Evolutionary conservation across 2,329 filamentous ascomycete genomes (phyloP), one percentile per base, ranked within the genome.

Genomic region (Trichophyton benhamiae): DNA sequence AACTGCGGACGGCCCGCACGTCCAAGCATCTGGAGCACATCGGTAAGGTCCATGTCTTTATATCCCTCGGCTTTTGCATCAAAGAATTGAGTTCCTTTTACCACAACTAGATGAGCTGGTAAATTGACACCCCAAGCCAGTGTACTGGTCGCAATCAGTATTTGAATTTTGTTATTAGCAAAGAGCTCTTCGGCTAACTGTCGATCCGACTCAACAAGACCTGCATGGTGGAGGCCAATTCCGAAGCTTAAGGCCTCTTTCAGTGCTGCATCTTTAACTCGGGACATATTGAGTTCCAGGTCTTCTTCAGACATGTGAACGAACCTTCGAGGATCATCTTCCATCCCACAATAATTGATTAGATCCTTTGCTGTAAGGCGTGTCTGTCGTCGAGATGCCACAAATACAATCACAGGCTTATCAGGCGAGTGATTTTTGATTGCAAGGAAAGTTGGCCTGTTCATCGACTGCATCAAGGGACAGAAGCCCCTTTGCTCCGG

Each of bases 391-490:
- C 95, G 87, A 17, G 94, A 99, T 2, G 94, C 91, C 5, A 99
- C 94, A 69, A 99, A 99, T 0, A 99, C 94, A 72, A 99, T 99
- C 7, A 97, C 94, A 0, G 94, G 94, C 74, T 99, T 97, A 60
- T 91, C 87, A 0, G 95, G 94, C 48, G 91, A 96, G 74, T 99
- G 95, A 9, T 87, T 90, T 74, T 99, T 96, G 74, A 99, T 94
- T 0, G 94, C 94, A 36, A 97, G 78, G 75, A 97, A 99, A 0
- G 94, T 96, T 1, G 94, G 94, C 5, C 94, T 83, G 70, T 99
- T 99, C 94, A 99, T 99, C 0, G 91, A 95, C 75, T 97, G 92
- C 94, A 99, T 99, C 66, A 99, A 76, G 0, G 94, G 91, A 68
- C 92, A 97, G 77, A 99, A 99, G 0, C 94, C 94, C 63, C 92